Conservation (phyloP, 2,329 filamentous ascomycete species). For the Cladorrhinum sp. region DNA sequence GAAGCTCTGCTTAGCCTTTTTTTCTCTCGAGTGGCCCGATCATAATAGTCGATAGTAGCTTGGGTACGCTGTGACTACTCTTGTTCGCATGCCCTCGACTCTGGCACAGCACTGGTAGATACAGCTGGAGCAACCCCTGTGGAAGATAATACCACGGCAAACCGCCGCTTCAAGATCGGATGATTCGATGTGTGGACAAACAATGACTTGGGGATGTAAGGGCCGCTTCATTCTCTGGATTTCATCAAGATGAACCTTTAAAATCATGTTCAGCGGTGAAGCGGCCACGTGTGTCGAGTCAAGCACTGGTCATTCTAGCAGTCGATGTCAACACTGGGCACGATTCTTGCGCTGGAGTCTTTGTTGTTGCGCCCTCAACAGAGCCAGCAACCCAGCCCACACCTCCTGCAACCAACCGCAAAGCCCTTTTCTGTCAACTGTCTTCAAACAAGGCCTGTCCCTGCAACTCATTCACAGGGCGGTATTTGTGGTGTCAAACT, state of each 20-base stretch:
- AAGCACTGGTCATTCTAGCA: constrained; percentile 40
- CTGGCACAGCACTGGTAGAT: not conserved
- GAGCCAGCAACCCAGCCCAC: constrained; percentile 39
- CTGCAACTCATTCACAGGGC: constrained; percentile 39
- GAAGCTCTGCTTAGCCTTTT: constrained; percentile 24
- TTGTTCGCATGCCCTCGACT: not conserved
- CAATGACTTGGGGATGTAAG: not conserved
- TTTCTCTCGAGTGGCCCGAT: constrained; percentile 27
- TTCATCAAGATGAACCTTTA: not conserved
- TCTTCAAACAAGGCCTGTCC: constrained; percentile 39
- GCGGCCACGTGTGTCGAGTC: constrained; percentile 54
- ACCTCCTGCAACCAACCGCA: constrained; percentile 48
- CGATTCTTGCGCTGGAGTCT: constrained; percentile 36
- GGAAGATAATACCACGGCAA: no score
- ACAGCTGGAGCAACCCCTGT: not conserved
- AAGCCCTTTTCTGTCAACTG: constrained; percentile 40
- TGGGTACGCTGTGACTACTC: not conserved
- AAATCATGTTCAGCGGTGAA: not conserved
- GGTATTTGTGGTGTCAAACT: constrained; percentile 44
- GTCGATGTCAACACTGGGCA: constrained; percentile 35
- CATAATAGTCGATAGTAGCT: not conserved
- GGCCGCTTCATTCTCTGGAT: not conserved
- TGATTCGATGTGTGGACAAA: not conserved
- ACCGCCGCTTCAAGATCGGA: no score
- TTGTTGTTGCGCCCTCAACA: constrained; percentile 48